Conservation (phyloP, 2,329 filamentous ascomycete species). For the Eutypa lata region DNA sequence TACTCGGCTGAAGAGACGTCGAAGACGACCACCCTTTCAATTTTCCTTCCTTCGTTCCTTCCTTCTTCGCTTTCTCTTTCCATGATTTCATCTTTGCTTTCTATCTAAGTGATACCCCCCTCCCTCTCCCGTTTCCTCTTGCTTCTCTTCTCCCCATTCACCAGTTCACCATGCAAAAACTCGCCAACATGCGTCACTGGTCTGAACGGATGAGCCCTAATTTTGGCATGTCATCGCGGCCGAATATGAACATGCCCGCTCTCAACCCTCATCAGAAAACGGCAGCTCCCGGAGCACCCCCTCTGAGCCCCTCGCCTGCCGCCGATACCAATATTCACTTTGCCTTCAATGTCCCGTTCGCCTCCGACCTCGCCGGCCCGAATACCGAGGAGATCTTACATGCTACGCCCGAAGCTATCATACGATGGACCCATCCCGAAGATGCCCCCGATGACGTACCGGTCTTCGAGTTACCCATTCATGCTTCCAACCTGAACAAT, state of each 20-base stretch:
- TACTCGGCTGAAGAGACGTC: slow-evolving; percentile 7
- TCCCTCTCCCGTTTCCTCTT: slow-evolving; percentile 9
- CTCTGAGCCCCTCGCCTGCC: slow-evolving; percentile 65
- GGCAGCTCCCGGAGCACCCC: slow-evolving; percentile 46
- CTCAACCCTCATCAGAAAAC: slow-evolving; percentile 59
- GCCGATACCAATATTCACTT: slow-evolving; percentile 81
- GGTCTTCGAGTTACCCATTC: slow-evolving; percentile 86
- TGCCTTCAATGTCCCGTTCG: slow-evolving; percentile 96
- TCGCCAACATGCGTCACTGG: slow-evolving; percentile 71
- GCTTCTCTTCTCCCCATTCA: slow-evolving; percentile 2
- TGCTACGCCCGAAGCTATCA: slow-evolving; percentile 80
- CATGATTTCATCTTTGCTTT: slow-evolving; percentile 9
- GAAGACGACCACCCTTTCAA: slow-evolving; percentile 10
- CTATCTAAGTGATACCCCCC: slow-evolving; percentile 19
- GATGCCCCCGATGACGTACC: slow-evolving; percentile 81
- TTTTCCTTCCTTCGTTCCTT: slow-evolving; percentile 12
- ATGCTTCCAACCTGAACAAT: slow-evolving; percentile 79
- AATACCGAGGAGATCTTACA: slow-evolving; percentile 94
- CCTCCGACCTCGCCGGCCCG: slow-evolving; percentile 85
- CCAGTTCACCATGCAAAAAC: slow-evolving; percentile 61
- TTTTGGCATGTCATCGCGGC: slow-evolving; percentile 59
- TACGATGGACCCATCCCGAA: slow-evolving; percentile 90
- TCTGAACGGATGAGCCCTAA: slow-evolving; percentile 67
- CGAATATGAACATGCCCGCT: slow-evolving; percentile 53
- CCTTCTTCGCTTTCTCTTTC: slow-evolving; percentile 9